Evolutionary conservation across 148 eudicot genomes (phyloP).

Genomic region (Amaranthus hypochondriacus): DNA sequence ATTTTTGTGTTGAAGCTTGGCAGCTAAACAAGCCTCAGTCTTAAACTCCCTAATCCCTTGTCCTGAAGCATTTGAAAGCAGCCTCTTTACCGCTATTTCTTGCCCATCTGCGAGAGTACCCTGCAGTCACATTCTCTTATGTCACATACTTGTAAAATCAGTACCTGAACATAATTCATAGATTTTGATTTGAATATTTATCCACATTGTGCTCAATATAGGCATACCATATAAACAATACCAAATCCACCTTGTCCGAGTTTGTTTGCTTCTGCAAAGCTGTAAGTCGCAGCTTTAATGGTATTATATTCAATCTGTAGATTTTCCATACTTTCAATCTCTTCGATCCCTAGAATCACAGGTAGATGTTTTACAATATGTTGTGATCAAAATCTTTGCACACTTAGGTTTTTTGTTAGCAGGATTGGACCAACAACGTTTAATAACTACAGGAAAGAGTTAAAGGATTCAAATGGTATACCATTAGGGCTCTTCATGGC

Average conservation of each 20-base stretch:
- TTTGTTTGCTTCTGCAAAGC: constrained; percentile 20
- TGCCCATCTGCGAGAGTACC: constrained; percentile 21
- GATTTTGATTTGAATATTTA: background rate
- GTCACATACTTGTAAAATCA: background rate
- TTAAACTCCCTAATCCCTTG: constrained; percentile 20
- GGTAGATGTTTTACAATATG: no score
- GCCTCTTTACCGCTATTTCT: constrained; percentile 19
- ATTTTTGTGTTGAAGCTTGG: constrained; percentile 26
- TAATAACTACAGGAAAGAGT: no score
- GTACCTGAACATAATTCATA: background rate
- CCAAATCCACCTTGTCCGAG: constrained; percentile 34
- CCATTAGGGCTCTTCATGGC: no score
- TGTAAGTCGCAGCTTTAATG: constrained; percentile 19
- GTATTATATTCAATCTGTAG: constrained; percentile 18
- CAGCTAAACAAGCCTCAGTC: constrained; percentile 19
- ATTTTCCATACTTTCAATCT: constrained; percentile 27
- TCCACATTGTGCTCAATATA: background rate
- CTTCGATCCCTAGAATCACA: constrained; percentile 15
- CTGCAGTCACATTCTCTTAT: background rate
- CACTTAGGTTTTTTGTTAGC: no score
- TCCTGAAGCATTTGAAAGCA: constrained; percentile 15
- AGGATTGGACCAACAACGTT: no score
- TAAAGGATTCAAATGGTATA: no score
- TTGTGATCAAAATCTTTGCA: no score
- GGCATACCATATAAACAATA: constrained; percentile 24